Percentiles rank a stretch among this genome's conserved stretches.
Evolutionary conservation across 805 yeast species (phyloP).

Genomic region (Cyberlindnera americana): DNA sequence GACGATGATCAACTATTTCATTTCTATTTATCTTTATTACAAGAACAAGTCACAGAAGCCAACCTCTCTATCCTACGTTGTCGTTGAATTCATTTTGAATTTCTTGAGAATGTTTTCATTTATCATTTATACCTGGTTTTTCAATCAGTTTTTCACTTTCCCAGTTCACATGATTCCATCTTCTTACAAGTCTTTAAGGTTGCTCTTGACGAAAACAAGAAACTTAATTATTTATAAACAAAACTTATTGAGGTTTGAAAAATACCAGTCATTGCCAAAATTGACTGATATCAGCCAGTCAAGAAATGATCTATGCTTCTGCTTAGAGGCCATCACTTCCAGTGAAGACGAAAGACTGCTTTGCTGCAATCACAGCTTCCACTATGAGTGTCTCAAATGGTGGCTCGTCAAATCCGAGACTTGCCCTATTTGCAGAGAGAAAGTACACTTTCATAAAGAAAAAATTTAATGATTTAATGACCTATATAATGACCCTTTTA

Average conservation of each 20-base stretch:
- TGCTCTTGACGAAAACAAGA: constrained; percentile 19
- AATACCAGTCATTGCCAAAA: constrained; percentile 3
- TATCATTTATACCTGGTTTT: constrained; percentile 16
- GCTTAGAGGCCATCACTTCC: constrained; percentile 11
- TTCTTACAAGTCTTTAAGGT: constrained; percentile 21
- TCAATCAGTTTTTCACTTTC: constrained; percentile 13
- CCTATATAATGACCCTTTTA: neutral
- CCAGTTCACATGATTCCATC: constrained; percentile 16
- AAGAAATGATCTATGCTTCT: constrained; percentile 18
- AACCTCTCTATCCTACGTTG: constrained; percentile 1
- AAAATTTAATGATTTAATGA: too few species aligned
- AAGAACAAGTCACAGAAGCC: constrained; percentile 1
- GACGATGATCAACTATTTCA: constrained; percentile 14
- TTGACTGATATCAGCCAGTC: neutral
- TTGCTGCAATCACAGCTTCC: constrained; percentile 22
- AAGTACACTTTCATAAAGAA: constrained; percentile 4
- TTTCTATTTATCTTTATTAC: constrained; percentile 1
- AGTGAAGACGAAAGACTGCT: constrained; percentile 13
- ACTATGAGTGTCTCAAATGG: constrained; percentile 22
- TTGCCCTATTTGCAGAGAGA: constrained; percentile 25
- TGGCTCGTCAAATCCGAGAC: constrained; percentile 24
- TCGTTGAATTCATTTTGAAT: constrained; percentile 14
- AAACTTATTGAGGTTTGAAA: constrained; percentile 9
- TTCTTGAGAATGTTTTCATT: constrained; percentile 14
- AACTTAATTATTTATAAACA: constrained; percentile 14